These are phyloP conservation scores for Penicillium concentricum DNA, from an alignment of 2,329 filamentous ascomycete species.

Conservation along the genomic window DNA sequence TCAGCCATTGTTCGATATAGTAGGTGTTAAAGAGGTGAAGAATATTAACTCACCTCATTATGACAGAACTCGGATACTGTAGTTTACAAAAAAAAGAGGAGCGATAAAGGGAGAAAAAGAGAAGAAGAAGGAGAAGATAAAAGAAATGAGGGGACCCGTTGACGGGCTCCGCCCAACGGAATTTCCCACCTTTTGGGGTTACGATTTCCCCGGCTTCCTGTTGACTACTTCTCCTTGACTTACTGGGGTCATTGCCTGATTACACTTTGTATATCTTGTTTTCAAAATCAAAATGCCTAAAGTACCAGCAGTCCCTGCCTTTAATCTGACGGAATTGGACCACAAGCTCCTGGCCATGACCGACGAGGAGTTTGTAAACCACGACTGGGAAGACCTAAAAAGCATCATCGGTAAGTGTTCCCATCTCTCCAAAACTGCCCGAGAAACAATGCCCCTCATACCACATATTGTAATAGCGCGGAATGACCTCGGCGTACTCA, in stretches of 20 bases:
- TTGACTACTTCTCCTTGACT: not conserved
- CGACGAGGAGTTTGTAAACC: constrained; percentile 53
- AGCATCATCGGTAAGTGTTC: constrained; percentile 50
- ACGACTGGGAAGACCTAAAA: constrained; percentile 54
- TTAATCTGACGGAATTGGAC: constrained; percentile 52
- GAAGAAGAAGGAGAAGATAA: constrained; percentile 4
- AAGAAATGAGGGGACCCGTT: constrained; percentile 8
- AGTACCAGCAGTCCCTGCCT: constrained; percentile 32
- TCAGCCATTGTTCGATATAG: constrained; percentile 12
- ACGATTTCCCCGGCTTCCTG: constrained; percentile 11
- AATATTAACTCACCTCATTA: constrained; percentile 30
- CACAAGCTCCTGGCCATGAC: constrained; percentile 50
- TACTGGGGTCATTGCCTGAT: not conserved
- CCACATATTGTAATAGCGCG: constrained; percentile 33
- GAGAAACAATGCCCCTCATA: constrained; percentile 11
- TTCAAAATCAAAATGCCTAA: constrained; percentile 3
- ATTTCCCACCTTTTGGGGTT: constrained; percentile 20
- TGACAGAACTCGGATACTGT: constrained; percentile 4
- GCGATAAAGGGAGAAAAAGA: constrained; percentile 2
- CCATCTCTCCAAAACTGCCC: constrained; percentile 4
- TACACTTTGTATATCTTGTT: not conserved
- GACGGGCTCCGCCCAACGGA: constrained; percentile 20
- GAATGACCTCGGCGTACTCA: constrained; percentile 56
- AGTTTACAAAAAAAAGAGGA: not conserved
- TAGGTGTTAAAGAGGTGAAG: not conserved